These are phyloP conservation scores for Vanrija sp. DNA, from an alignment of 1,284 basidiomycete species.

Conservation along the genomic window DNA sequence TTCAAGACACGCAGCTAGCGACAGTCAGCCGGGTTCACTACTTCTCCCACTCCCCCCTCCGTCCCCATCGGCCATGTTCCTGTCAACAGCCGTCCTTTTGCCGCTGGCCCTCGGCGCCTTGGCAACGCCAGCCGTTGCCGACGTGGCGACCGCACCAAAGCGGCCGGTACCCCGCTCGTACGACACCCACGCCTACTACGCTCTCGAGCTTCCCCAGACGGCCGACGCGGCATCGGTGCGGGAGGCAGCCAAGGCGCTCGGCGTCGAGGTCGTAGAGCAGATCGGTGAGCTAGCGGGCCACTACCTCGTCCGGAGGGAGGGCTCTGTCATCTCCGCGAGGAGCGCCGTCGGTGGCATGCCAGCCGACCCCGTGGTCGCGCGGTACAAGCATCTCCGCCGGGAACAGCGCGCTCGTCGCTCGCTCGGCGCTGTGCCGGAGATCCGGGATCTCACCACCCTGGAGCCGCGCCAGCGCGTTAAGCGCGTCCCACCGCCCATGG, in stretches of 20 bases:
- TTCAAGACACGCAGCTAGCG: too few relatives aligned
- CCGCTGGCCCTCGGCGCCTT: background rate
- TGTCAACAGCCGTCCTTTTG: too few relatives aligned
- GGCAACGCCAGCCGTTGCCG: conserved; percentile 3
- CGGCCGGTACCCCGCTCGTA: conserved; percentile 51
- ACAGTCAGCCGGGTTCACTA: too few relatives aligned
- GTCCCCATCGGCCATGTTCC: too few relatives aligned
- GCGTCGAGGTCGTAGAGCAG: conserved; percentile 80
- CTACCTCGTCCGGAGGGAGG: conserved; percentile 71
- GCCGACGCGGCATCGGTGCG: conserved; percentile 54
- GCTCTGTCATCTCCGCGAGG: background rate
- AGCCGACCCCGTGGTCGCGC: conserved; percentile 52
- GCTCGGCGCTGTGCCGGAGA: conserved; percentile 55
- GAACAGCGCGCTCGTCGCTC: conserved; percentile 53
- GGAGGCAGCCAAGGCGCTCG: conserved; percentile 58
- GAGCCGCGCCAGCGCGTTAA: conserved; percentile 12
- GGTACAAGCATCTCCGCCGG: conserved; percentile 48
- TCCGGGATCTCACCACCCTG: conserved; percentile 6
- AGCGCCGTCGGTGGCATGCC: conserved; percentile 45
- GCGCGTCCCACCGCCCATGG: conserved; percentile 5
- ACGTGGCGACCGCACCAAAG: background rate
- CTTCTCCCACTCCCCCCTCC: too few relatives aligned
- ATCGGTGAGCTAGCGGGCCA: conserved; percentile 77
- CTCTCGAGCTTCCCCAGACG: conserved; percentile 49
- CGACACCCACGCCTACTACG: conserved; percentile 71